These are phyloP conservation scores for Galerina marginata DNA, from an alignment of 768 basidiomycete species.

Conservation along the genomic window DNA sequence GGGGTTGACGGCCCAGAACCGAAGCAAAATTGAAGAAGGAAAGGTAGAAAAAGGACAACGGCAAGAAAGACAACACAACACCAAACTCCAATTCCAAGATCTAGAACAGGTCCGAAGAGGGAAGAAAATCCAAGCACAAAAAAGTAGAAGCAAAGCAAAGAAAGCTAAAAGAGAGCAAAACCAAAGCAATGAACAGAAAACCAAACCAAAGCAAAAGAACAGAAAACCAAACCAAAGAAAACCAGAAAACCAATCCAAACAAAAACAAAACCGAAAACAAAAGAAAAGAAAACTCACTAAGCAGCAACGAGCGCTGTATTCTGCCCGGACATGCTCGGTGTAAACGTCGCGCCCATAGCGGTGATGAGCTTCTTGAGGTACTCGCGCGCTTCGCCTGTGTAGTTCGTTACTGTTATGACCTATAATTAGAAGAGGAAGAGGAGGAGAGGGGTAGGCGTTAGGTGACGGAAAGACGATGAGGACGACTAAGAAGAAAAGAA, in stretches of 20 bases:
- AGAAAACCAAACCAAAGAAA: background rate
- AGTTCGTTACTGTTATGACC: constrained; percentile 88
- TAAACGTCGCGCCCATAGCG: constrained; percentile 79
- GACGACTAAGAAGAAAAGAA: background rate
- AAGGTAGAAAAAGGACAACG: background rate
- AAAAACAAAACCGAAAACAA: background rate
- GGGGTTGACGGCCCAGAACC: no score
- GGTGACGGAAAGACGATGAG: background rate
- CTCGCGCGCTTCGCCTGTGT: constrained; percentile 84
- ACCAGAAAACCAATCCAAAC: background rate
- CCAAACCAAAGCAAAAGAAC: no score
- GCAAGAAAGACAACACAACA: no score
- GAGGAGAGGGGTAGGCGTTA: no score
- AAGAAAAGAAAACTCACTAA: constrained; percentile 58
- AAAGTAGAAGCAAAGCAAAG: no score
- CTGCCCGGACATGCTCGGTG: constrained; percentile 75
- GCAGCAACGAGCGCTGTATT: constrained; percentile 88
- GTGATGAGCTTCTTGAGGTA: constrained; percentile 86
- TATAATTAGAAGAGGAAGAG: constrained; percentile 35
- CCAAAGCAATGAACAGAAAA: no score
- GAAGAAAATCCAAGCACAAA: background rate
- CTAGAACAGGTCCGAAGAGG: no score
- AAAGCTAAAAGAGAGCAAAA: no score
- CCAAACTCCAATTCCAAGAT: no score
- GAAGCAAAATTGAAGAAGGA: background rate